Conservation (phyloP, 352 stramenopile species). For the Globisporangium cederbergense region DNA sequence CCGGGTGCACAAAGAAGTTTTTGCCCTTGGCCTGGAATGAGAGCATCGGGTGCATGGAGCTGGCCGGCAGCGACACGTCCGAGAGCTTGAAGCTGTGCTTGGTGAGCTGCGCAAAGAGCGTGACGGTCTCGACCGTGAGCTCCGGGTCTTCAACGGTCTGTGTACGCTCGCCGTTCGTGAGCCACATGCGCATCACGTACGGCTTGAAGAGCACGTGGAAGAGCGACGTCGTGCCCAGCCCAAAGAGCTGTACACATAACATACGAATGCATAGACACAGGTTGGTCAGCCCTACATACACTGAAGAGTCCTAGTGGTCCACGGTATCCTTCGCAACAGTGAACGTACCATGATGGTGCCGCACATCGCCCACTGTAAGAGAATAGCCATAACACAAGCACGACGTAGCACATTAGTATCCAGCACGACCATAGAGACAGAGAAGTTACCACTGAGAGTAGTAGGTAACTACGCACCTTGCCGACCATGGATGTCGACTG, state of each 20-base stretch:
- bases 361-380: constrained; percentile 77
- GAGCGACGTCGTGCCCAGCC: constrained; percentile 73
- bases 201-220: constrained; percentile 87
- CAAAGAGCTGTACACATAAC: constrained; percentile 48
- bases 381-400: not conserved
- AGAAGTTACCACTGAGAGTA: not conserved
- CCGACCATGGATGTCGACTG: constrained; percentile 67
- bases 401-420: not conserved
- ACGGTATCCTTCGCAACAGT: not conserved
- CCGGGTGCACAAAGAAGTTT: constrained; percentile 81
- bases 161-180: constrained; percentile 18
- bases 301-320: not conserved
- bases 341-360: constrained; percentile 73
- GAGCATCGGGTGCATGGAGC: constrained; percentile 81
- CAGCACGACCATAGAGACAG: not conserved
- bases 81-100: constrained; percentile 55
- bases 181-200: constrained; percentile 83
- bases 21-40: constrained; percentile 65
- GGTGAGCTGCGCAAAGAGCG: constrained; percentile 59
- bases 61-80: constrained; percentile 46
- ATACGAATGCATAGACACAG: not conserved
- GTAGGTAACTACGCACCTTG: constrained; percentile 35
- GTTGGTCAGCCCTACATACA: not conserved
- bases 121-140: constrained; percentile 70
- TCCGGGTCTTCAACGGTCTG: constrained; percentile 25